Percentiles rank a stretch among this genome's conserved stretches.
phyloP scores from a whole-genome alignment of 169 alveolate genomes.

The Cyclospora cayetanensis region DNA sequence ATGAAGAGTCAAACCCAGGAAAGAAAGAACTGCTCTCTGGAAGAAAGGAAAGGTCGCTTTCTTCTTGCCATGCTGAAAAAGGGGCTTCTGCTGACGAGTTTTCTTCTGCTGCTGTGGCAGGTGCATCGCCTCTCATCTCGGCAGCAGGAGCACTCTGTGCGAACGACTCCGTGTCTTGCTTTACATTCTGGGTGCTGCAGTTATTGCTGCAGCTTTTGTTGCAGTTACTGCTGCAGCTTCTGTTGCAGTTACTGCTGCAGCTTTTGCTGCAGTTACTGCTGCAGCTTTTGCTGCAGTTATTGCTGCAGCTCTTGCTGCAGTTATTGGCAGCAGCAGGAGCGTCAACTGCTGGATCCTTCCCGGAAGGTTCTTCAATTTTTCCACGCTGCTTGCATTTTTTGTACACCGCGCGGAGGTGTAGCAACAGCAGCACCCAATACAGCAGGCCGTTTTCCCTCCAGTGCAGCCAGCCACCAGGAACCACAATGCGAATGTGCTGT shows the following conservation, averaged over 20 bases:
- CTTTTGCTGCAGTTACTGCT: conserved; percentile 15
- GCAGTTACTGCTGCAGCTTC: not conserved
- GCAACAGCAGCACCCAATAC: conserved; percentile 56
- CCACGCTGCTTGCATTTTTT: conserved; percentile 11
- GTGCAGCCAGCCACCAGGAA: conserved; percentile 68
- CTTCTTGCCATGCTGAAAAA: not conserved
- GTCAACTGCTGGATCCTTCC: not conserved
- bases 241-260: not conserved
- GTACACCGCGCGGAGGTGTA: conserved; percentile 47
- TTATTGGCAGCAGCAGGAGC: not conserved
- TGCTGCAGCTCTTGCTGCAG: conserved; percentile 25
- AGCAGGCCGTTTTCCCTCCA: conserved; percentile 62
- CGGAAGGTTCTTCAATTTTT: not conserved
- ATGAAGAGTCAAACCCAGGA: not conserved
- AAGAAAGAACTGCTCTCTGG: conserved; percentile 6
- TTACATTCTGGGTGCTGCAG: not conserved
- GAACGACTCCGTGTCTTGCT: not conserved
- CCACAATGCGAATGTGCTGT: conserved; percentile 51
- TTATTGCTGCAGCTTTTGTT: not conserved
- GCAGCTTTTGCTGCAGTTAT: not conserved
- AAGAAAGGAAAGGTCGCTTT: conserved; percentile 1
- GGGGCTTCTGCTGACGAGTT: conserved; percentile 38
- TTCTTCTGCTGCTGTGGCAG: not conserved
- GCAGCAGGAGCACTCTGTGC: not conserved
- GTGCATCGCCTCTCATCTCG: not conserved